Evolutionary conservation across 2,329 filamentous ascomycete species (phyloP), one percentile per base, ranked within the genome.

Genomic region (Ceratocystis eucalypticola): DNA sequence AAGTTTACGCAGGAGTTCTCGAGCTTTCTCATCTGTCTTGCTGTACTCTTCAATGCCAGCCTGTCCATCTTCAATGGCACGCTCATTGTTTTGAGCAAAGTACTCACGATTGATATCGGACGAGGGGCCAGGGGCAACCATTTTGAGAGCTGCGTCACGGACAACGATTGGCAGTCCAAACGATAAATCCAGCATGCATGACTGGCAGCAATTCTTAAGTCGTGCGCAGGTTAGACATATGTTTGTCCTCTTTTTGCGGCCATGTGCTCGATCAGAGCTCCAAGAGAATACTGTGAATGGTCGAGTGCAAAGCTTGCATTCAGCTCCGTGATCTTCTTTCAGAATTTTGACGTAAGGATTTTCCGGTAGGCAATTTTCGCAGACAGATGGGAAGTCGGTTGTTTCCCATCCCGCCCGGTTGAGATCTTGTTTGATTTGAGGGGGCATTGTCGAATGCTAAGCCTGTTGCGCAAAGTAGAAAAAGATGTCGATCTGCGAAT

Each of bases 281-380:
- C 93, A 99, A 72, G 87, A 85, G 75, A 99, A 99, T 65, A 97
- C 84, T 30, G 94, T 97, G 73, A 96, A 99, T 0, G 94, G 94
- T 69, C 94, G 85, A 5, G 93, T 97, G 77, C 94, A 99, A 70
- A 89, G 79, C 79, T 89, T 89, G 81, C 88, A 91, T 77, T 92
- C 88, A 67, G 88, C 89, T 72, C 91, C 94, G 72, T 95, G 87
- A 75, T 99, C 93, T 74, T 97, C 91, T 77, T 99, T 99, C 68
- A 99, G 82, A 92, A 99, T 97, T 77, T 97, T 94, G 55, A 99
- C 94, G 73, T 96, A 99, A 1, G 93, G 93, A 72, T 97, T 97
- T 69, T 96, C 92, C 17, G 93, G 92, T 1, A 99, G 83, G 75
- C 94, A 99, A 73, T 87, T 91, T 77, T 99, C 94, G 79, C 85